A percentile compares a stretch with the other conserved stretches of the same genome.
phyloP scores from a whole-genome alignment of 1,139 yeast genomes.

The Saccharomyces hybrid region DNA sequence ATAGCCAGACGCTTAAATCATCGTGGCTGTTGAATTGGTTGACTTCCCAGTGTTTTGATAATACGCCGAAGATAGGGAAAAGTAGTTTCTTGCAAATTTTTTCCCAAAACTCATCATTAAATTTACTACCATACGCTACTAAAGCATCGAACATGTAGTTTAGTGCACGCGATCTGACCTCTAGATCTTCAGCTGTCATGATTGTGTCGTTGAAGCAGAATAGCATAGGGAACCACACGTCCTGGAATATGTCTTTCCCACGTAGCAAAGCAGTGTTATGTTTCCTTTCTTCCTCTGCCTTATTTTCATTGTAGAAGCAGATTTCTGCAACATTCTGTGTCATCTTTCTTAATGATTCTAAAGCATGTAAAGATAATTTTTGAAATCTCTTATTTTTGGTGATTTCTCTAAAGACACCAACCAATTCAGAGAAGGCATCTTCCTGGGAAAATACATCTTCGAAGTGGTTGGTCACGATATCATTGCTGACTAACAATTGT shows the following conservation, averaged over 20 bases:
- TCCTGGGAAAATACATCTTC: conserved; percentile 58
- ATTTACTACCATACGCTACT: conserved; percentile 70
- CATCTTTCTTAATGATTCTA: conserved; percentile 62
- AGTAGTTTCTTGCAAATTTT: conserved; percentile 65
- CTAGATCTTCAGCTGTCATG: conserved; percentile 90
- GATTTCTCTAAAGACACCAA: conserved; percentile 68
- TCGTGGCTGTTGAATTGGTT: conserved; percentile 62
- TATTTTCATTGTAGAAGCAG: conserved; percentile 34
- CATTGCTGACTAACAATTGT: conserved; percentile 49
- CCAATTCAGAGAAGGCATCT: conserved; percentile 67
- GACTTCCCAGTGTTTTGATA: conserved; percentile 71
- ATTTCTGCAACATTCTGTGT: conserved; percentile 50
- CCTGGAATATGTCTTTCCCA: conserved; percentile 35
- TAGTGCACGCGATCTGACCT: conserved; percentile 85
- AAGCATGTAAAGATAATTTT: conserved; percentile 68
- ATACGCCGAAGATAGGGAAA: conserved; percentile 83
- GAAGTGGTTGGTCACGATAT: conserved; percentile 55
- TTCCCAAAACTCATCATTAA: conserved; percentile 75
- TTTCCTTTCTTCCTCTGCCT: conserved; percentile 47
- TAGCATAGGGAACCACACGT: conserved; percentile 62
- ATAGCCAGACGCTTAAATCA: conserved; percentile 88
- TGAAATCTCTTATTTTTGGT: conserved; percentile 83
- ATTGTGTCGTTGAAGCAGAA: conserved; percentile 80
- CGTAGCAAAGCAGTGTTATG: conserved; percentile 36
- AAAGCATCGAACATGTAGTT: conserved; percentile 74